Evolutionary conservation across 768 basidiomycete genomes (phyloP).

Genomic region (Psilocybe tampanensis): DNA sequence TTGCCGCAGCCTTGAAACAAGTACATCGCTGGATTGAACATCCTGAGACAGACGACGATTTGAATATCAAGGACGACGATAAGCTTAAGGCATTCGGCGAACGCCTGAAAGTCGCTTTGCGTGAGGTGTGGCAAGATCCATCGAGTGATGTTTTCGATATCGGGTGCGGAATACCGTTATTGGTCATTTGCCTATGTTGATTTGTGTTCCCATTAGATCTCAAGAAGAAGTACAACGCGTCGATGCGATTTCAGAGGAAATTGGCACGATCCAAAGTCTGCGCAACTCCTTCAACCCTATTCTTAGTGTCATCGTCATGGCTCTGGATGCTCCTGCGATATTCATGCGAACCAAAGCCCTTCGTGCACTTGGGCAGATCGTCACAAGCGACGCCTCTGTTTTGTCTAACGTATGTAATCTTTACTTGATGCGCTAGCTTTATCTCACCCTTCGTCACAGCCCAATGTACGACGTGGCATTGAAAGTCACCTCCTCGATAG

Average conservation of each 20-base stretch:
- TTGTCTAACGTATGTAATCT: constrained; percentile 62
- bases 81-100: constrained; percentile 52
- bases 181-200: background rate
- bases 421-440: background rate
- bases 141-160: constrained; percentile 78
- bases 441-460: constrained; percentile 36
- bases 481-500: constrained; percentile 89
- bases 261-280: constrained; percentile 76
- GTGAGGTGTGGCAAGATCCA: constrained; percentile 73
- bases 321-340: constrained; percentile 84
- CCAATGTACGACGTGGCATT: constrained; percentile 82
- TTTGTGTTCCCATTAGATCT: constrained; percentile 41
- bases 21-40: constrained; percentile 52
- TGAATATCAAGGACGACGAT: constrained; percentile 40
- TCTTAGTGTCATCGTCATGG: constrained; percentile 72
- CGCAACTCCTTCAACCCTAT: constrained; percentile 85
- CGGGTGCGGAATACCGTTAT: constrained; percentile 50
- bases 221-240: constrained; percentile 72
- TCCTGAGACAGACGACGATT: constrained; percentile 45
- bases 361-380: constrained; percentile 84
- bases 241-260: constrained; percentile 71
- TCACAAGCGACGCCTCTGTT: constrained; percentile 86
- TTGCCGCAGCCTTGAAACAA: constrained; percentile 69
- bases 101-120: constrained; percentile 63
- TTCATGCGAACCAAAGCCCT: constrained; percentile 95